Conservation (phyloP, 164 flowering plant genomes). For the Akebia trifoliata region DNA sequence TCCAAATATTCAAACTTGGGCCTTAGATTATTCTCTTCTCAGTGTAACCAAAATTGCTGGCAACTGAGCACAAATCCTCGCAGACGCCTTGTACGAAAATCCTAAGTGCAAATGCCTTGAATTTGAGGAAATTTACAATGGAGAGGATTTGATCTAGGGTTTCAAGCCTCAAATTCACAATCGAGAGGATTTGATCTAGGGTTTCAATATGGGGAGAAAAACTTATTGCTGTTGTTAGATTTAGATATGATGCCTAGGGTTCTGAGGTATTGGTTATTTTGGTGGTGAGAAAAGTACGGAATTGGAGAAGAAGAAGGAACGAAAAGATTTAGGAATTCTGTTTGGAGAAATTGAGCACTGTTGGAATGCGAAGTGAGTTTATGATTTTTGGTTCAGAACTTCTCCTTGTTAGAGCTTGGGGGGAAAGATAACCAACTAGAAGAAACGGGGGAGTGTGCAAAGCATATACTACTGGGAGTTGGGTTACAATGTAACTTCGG, state of each 20-base stretch:
- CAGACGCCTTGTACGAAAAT: slow-evolving; percentile 40
- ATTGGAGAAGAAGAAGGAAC: slow-evolving; percentile 31
- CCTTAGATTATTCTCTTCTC: slow-evolving; percentile 44
- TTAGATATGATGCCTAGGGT: slow-evolving; percentile 36
- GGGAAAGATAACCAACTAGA: slow-evolving; percentile 12
- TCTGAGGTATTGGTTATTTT: slow-evolving; percentile 51
- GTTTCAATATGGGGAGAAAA: slow-evolving; percentile 35
- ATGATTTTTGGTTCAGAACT: neutral
- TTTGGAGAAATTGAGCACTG: slow-evolving; percentile 12
- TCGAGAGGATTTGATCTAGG: slow-evolving; percentile 32
- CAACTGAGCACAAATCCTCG: slow-evolving; percentile 39
- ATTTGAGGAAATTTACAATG: slow-evolving; percentile 46
- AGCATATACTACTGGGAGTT: neutral
- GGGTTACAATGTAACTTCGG: neutral
- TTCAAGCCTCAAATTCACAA: too few relatives aligned
- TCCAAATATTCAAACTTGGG: slow-evolving; percentile 59
- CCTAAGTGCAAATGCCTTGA: slow-evolving; percentile 50
- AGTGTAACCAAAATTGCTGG: slow-evolving; percentile 68
- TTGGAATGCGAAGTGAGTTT: slow-evolving; percentile 2
- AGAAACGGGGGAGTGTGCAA: neutral
- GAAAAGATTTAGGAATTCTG: slow-evolving; percentile 9
- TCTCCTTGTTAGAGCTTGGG: too few relatives aligned
- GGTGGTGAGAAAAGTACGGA: slow-evolving; percentile 43
- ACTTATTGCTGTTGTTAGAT: slow-evolving; percentile 17
- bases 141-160: slow-evolving; percentile 32